Evolutionary conservation across 495 filamentous ascomycete genomes (phyloP).

Genomic region (Penicillium macrosclerotiorum): DNA sequence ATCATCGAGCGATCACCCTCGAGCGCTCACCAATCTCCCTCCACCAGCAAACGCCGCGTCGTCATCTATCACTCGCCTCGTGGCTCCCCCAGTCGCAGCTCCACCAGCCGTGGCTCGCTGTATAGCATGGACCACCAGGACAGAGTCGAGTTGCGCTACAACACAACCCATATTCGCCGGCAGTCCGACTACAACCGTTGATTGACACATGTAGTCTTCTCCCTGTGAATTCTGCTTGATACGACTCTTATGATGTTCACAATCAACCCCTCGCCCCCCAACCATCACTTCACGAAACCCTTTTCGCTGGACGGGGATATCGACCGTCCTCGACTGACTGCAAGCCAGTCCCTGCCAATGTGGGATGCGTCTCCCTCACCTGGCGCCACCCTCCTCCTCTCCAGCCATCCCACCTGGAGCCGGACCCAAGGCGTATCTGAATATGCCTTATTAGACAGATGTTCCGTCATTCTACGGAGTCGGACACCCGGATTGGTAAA

Average conservation of each 20-base stretch:
- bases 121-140: constrained; percentile 39
- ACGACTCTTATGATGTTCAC: no score
- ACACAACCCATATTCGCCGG: constrained; percentile 30
- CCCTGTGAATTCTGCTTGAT: not conserved
- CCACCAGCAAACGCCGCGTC: constrained; percentile 24
- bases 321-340: constrained; percentile 14
- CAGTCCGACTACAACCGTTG: constrained; percentile 34
- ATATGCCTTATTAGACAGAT: no score
- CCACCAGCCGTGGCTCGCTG: constrained; percentile 42
- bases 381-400: no score
- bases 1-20: constrained; percentile 42
- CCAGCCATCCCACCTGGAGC: no score
- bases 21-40: constrained; percentile 7
- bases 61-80: constrained; percentile 38
- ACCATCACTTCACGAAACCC: constrained; percentile 8
- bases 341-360: constrained; percentile 16
- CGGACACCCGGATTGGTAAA: constrained; percentile 14
- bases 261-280: no score
- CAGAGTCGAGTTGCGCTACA: constrained; percentile 34
- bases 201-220: no score
- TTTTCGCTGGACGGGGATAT: constrained; percentile 13
- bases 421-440: constrained; percentile 18
- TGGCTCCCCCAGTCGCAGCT: constrained; percentile 28
- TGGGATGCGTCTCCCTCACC: not conserved
- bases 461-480: constrained; percentile 1